These are phyloP conservation scores for Cytospora piceae DNA, from an alignment of 2,329 filamentous ascomycete species.

Conservation along the genomic window DNA sequence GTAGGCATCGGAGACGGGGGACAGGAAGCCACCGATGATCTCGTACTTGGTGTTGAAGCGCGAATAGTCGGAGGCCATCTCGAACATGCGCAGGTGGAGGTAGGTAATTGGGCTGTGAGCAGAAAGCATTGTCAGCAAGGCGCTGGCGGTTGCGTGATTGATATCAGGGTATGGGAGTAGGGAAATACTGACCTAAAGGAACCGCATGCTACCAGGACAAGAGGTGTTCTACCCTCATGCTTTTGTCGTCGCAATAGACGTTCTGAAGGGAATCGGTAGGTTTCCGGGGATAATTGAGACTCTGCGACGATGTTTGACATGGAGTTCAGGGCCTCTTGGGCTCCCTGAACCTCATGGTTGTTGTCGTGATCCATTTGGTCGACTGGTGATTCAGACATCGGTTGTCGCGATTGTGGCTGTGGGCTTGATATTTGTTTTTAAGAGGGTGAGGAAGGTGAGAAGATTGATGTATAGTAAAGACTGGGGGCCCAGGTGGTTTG, in stretches of 20 bases:
- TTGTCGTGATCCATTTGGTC: constrained; percentile 19
- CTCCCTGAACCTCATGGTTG: background rate
- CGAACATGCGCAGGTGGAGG: constrained; percentile 43
- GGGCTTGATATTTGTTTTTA: background rate
- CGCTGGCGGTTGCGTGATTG: background rate
- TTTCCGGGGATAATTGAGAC: constrained; percentile 28
- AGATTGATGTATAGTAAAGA: constrained; percentile 14
- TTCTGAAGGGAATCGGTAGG: constrained; percentile 37
- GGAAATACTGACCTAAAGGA: constrained; percentile 38
- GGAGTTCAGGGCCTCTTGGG: constrained; percentile 13
- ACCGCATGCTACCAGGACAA: constrained; percentile 44
- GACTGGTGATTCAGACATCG: background rate
- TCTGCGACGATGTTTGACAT: constrained; percentile 26
- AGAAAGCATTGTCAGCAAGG: constrained; percentile 15
- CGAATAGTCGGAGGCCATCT: constrained; percentile 44
- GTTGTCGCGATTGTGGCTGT: constrained; percentile 1
- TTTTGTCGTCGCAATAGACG: constrained; percentile 36
- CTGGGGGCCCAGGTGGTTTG: background rate
- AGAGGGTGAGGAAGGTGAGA: background rate
- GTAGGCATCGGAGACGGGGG: constrained; percentile 69
- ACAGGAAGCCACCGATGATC: constrained; percentile 83
- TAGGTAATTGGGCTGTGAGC: constrained; percentile 35
- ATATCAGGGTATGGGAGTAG: background rate
- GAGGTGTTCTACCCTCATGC: constrained; percentile 37
- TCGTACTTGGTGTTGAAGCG: constrained; percentile 63